A percentile compares a stretch with the other conserved stretches of the same genome.
Evolutionary conservation across 129 eudicot species (phyloP).

Genomic region (Artemisia tridentata): DNA sequence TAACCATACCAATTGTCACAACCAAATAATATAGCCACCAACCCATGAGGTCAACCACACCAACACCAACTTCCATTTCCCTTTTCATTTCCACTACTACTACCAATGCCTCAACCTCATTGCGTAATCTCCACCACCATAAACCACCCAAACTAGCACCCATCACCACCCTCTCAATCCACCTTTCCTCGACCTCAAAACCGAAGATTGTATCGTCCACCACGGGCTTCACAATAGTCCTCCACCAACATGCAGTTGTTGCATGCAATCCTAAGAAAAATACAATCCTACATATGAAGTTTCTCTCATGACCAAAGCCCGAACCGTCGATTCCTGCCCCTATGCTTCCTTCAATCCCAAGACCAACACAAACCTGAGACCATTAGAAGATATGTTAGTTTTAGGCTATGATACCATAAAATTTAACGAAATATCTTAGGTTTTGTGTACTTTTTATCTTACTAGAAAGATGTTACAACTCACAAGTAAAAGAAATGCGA

Average conservation of each 20-base stretch:
- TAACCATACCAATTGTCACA: constrained; percentile 62
- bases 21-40: constrained; percentile 88
- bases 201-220: constrained; percentile 86
- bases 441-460: no score
- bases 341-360: constrained; percentile 87
- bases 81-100: constrained; percentile 60
- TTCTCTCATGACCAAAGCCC: constrained; percentile 48
- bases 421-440: not conserved
- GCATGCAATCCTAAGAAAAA: constrained; percentile 80
- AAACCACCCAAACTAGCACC: constrained; percentile 59
- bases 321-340: constrained; percentile 62
- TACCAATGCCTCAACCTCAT: constrained; percentile 83
- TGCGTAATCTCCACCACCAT: constrained; percentile 94
- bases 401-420: not conserved
- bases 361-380: constrained; percentile 49
- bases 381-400: not conserved
- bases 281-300: constrained; percentile 37
- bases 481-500: no score
- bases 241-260: constrained; percentile 64
- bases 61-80: constrained; percentile 38
- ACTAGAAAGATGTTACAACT: no score
- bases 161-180: constrained; percentile 71
- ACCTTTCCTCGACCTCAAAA: constrained; percentile 45
- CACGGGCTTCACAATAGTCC: constrained; percentile 76
- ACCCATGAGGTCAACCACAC: constrained; percentile 55